These are phyloP conservation scores for Arthrobotrys conoides DNA, from an alignment of 2,329 filamentous ascomycete genomes.

Conservation along the genomic window DNA sequence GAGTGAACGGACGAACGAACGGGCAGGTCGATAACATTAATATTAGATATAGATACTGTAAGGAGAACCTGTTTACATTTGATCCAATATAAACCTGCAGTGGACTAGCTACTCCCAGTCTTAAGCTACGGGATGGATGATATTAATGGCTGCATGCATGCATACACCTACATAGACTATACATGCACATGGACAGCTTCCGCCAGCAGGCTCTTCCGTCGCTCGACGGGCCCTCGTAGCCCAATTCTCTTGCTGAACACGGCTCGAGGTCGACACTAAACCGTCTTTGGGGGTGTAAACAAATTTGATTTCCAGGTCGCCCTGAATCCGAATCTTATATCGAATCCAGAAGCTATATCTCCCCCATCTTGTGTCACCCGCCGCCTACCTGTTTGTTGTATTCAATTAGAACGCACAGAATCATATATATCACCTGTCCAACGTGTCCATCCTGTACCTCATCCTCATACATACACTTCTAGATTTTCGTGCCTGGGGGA, in stretches of 20 bases:
- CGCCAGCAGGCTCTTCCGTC: slow-evolving; percentile 18
- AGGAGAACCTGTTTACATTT: slow-evolving; percentile 51
- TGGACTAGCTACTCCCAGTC: neutral
- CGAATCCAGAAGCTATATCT: neutral
- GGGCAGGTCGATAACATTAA: neutral
- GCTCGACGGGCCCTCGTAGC: slow-evolving; percentile 23
- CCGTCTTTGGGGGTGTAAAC: slow-evolving; percentile 6
- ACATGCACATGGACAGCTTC: slow-evolving; percentile 33
- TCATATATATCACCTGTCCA: slow-evolving; percentile 30
- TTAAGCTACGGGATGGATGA: slow-evolving; percentile 34
- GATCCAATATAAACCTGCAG: slow-evolving; percentile 17
- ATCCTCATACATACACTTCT: neutral
- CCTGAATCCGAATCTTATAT: slow-evolving; percentile 29
- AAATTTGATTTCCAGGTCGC: slow-evolving; percentile 6
- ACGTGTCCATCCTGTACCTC: slow-evolving; percentile 17
- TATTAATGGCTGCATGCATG: slow-evolving; percentile 58
- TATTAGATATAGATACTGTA: slow-evolving; percentile 8
- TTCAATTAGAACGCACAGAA: slow-evolving; percentile 4
- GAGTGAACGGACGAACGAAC: neutral
- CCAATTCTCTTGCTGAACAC: slow-evolving; percentile 15
- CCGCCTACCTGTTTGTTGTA: neutral
- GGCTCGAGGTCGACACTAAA: slow-evolving; percentile 28
- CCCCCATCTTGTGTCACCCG: slow-evolving; percentile 3
- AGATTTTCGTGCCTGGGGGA: slow-evolving; percentile 1
- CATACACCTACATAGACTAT: slow-evolving; percentile 4